Percentiles rank a stretch among this genome's conserved stretches.
Evolutionary conservation across 345 rosid species (phyloP).

Genomic region (Boechera retrofracta): DNA sequence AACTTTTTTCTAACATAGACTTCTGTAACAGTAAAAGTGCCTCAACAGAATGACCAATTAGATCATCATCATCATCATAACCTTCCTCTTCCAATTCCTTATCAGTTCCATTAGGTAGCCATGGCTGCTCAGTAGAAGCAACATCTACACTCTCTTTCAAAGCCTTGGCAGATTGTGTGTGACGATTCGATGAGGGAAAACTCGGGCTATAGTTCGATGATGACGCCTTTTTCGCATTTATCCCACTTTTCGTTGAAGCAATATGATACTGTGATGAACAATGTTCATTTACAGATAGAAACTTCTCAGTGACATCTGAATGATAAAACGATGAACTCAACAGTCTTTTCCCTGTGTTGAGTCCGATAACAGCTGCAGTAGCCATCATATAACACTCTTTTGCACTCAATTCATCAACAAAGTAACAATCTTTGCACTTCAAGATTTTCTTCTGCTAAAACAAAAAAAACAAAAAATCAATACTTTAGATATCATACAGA

Average conservation of each 20-base stretch:
- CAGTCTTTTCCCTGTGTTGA: conserved; percentile 76
- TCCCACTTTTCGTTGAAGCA: conserved; percentile 50
- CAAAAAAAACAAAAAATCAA: neutral
- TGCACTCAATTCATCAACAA: conserved; percentile 32
- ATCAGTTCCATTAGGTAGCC: conserved; percentile 47
- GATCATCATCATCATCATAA: conserved; percentile 49
- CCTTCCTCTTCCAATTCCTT: conserved; percentile 54
- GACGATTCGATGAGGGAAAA: conserved; percentile 53
- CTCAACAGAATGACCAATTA: conserved; percentile 62
- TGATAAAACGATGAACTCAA: conserved; percentile 69
- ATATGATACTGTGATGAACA: conserved; percentile 51
- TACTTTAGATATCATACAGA: conserved; percentile 25
- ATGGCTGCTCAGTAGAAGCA: conserved; percentile 52
- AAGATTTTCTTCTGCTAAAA: conserved; percentile 30
- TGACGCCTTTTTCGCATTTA: conserved; percentile 57
- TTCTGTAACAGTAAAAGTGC: conserved; percentile 85
- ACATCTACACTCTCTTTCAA: conserved; percentile 61
- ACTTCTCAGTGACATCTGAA: conserved; percentile 64
- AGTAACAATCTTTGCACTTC: conserved; percentile 32
- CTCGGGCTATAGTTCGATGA: conserved; percentile 60
- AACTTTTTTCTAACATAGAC: conserved; percentile 90
- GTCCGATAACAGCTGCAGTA: conserved; percentile 82
- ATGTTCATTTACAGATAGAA: conserved; percentile 51
- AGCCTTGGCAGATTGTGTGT: conserved; percentile 60
- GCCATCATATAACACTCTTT: conserved; percentile 67